Percentiles rank a stretch among this genome's conserved stretches.
These are phyloP conservation scores for Salisapilia sapeloensis DNA, from an alignment of 352 stramenopile species.

Conservation along the genomic window DNA sequence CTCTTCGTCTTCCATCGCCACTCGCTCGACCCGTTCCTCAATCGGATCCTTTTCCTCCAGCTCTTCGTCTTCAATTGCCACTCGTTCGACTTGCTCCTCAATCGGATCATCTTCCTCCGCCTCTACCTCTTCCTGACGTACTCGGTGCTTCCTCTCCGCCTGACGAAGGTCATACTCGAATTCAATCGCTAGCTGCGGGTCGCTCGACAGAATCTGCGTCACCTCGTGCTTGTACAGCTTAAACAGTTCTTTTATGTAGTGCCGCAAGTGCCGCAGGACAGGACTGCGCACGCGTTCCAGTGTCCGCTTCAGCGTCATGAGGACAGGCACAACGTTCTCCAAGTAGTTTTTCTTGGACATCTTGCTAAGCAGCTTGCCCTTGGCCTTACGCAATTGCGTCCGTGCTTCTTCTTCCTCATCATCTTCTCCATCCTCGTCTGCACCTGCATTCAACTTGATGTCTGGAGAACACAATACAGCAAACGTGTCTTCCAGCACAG, in stretches of 20 bases:
- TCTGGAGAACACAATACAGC: conserved; percentile 73
- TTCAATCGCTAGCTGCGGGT: conserved; percentile 90
- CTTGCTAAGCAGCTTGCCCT: conserved; percentile 87
- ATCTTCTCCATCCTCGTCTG: conserved; percentile 33
- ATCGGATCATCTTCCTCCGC: background rate
- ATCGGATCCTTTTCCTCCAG: conserved; percentile 34
- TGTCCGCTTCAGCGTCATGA: conserved; percentile 91
- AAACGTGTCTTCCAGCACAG: conserved; percentile 75
- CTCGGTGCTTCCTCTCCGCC: conserved; percentile 2
- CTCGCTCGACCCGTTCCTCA: conserved; percentile 4
- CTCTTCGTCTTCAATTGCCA: too few species aligned
- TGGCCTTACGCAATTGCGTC: conserved; percentile 75
- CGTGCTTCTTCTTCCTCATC: conserved; percentile 48
- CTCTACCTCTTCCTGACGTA: background rate
- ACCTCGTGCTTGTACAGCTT: conserved; percentile 87
- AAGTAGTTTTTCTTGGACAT: conserved; percentile 96
- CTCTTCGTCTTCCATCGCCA: too few species aligned
- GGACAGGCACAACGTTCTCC: conserved; percentile 92
- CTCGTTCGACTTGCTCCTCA: background rate
- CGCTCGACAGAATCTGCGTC: conserved; percentile 84
- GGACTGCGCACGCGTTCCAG: conserved; percentile 89
- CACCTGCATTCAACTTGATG: conserved; percentile 62
- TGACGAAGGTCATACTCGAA: conserved; percentile 91
- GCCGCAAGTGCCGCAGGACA: conserved; percentile 86
- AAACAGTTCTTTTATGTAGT: conserved; percentile 91